Evolutionary conservation across 1,139 yeast genomes (phyloP).

Genomic region (Hansenula sp.): DNA sequence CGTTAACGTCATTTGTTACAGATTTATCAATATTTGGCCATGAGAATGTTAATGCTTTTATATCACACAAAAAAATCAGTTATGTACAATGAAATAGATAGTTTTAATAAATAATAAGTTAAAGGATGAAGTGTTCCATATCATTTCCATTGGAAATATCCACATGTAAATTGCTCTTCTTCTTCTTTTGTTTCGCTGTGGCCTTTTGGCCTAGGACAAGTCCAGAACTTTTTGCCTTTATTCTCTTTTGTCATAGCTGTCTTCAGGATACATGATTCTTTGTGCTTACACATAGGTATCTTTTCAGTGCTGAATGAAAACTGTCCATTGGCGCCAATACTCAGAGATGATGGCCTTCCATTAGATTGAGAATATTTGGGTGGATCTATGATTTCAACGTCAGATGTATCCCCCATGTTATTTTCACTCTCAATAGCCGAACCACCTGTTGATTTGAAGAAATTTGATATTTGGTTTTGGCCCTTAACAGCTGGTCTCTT

Average conservation of each 20-base stretch:
- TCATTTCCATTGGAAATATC: constrained; percentile 35
- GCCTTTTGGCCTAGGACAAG: constrained; percentile 40
- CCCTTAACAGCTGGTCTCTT: constrained; percentile 1
- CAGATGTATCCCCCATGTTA: background rate
- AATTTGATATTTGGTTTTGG: constrained; percentile 7
- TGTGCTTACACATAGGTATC: constrained; percentile 51
- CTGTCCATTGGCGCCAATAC: constrained; percentile 11
- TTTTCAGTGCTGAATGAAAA: constrained; percentile 15
- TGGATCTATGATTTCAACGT: background rate
- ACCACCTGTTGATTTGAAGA: constrained; percentile 11
- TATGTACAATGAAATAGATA: constrained; percentile 11
- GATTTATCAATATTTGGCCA: constrained; percentile 23
- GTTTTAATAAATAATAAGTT: constrained; percentile 10
- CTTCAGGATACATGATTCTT: constrained; percentile 42
- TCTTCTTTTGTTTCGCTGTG: constrained; percentile 14
- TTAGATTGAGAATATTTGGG: background rate
- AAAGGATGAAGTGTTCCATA: background rate
- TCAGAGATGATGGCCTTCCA: background rate
- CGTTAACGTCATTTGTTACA: constrained; percentile 25
- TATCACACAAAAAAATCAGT: constrained; percentile 16
- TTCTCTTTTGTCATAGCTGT: constrained; percentile 42
- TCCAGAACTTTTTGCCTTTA: constrained; percentile 60
- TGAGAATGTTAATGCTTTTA: constrained; percentile 21
- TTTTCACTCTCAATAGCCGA: constrained; percentile 3
- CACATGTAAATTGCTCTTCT: constrained; percentile 29